Conservation (phyloP, 225 moss, liverwort and hornwort species). For the Bryum argenteum region DNA sequence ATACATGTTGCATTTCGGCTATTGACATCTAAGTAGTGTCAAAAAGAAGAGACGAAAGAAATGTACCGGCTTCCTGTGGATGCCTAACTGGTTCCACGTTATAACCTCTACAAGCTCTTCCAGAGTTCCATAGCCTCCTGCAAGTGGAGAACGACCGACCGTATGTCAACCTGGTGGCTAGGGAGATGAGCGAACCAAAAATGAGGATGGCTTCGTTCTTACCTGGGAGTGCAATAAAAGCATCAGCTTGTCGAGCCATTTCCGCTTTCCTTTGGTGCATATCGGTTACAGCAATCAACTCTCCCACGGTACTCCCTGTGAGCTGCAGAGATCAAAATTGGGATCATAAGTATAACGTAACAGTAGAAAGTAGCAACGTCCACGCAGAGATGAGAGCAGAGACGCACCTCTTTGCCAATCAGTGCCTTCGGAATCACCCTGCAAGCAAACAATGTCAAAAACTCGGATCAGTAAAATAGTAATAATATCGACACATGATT, state of each 20-base stretch:
- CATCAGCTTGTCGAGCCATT: slow-evolving; percentile 92
- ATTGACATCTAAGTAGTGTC: background rate
- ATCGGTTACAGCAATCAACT: slow-evolving; percentile 68
- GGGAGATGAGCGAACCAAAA: background rate
- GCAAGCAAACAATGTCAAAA: slow-evolving; percentile 23
- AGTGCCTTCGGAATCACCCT: slow-evolving; percentile 86
- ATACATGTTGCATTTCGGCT: background rate
- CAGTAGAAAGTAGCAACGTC: background rate
- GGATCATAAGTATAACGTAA: background rate
- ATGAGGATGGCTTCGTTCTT: too few relatives aligned
- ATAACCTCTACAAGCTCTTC: slow-evolving; percentile 95
- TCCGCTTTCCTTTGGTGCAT: slow-evolving; percentile 92
- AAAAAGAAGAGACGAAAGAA: background rate
- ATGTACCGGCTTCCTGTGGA: slow-evolving; percentile 83
- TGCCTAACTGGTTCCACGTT: slow-evolving; percentile 93
- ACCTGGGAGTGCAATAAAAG: slow-evolving; percentile 94
- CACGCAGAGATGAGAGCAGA: background rate
- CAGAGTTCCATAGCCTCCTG: slow-evolving; percentile 90
- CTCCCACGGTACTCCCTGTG: slow-evolving; percentile 78
- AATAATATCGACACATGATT: too few relatives aligned
- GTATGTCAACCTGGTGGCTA: background rate
- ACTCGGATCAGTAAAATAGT: background rate
- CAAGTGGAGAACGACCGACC: background rate
- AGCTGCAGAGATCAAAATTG: slow-evolving; percentile 45
- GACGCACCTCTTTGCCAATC: slow-evolving; percentile 72